Base-by-base conservation (phyloP, 345 rosid genomes). In the Abelmoschus esculentus region DNA sequence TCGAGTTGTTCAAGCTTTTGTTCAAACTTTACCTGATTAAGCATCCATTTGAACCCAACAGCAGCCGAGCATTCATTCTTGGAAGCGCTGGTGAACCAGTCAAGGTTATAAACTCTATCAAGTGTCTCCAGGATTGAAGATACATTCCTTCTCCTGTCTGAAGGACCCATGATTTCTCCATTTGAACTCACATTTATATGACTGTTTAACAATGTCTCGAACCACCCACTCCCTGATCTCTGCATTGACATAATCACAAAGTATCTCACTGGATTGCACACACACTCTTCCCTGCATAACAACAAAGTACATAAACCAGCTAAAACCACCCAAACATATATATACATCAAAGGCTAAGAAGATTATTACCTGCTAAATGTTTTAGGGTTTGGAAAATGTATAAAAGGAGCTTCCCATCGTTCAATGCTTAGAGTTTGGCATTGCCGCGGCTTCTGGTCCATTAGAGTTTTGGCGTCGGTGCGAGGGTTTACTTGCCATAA, bases 191-290 rank as follows among this genome's bases (percentile, higher is more conserved):
- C 86, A 70, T 90, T 95, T 15, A 93, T 90, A 76, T 95, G 99
- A 73, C 87, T 91, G 57, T 95, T 95, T 36, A 95, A 82, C 71
- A 95, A 77, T 10, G 97, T 95, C 86, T 95, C 99, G 76, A 91
- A 95, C 99, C 99, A 95, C 46, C 98, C 99, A 66, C 99, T 95
- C 68, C 99, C 99, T 6, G 96, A 95, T 76, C 99, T 92, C 86
- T 95, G 99, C 98, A 90, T 95, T 15, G 96, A 95, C 61, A 91
- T 78, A 80, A 95, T 91, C 17, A 97, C 98, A 70, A 95, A 91
- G 79, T 90, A 79, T 82, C 93, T 83, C 60, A 95, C 98, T 1
- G 98, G 98, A 85, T 80, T 81, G 87, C 99, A 91, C 0, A 70
- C 66, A 79, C 98, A 91, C 77, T 95, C 98, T 69, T 75, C 93